A percentile compares a stretch with the other conserved stretches of the same genome.
These are phyloP conservation scores for Vanilla planifolia DNA, from an alignment of 106 monocot species.

Conservation along the genomic window DNA sequence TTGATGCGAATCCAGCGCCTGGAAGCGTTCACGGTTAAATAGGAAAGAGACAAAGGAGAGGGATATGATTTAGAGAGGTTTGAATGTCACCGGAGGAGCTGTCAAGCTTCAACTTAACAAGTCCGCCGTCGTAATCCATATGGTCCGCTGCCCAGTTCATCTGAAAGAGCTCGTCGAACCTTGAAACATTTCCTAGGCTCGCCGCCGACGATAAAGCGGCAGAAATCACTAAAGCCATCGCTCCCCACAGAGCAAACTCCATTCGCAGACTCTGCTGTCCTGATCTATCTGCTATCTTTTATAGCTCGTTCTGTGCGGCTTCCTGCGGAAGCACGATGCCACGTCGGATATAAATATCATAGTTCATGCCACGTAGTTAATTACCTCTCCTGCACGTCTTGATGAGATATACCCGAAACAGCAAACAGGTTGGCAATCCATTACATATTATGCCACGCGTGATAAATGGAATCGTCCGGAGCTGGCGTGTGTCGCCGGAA, in stretches of 20 bases:
- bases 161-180: constrained; percentile 62
- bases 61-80: neutral
- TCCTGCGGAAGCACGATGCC: too few species aligned
- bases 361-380: too few species aligned
- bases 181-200: neutral
- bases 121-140: constrained; percentile 36
- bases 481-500: too few species aligned
- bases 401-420: too few species aligned
- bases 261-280: too few species aligned
- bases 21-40: neutral
- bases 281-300: too few species aligned
- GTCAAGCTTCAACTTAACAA: constrained; percentile 65
- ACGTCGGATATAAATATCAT: too few species aligned
- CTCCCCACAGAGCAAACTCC: neutral
- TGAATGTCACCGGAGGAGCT: constrained; percentile 69
- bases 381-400: too few species aligned
- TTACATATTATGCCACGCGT: too few species aligned
- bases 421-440: too few species aligned
- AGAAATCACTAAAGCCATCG: neutral
- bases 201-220: neutral
- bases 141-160: constrained; percentile 82
- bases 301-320: too few species aligned
- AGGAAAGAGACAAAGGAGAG: neutral
- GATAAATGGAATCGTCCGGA: too few species aligned
- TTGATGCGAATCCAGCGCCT: constrained; percentile 73